Evolutionary conservation across 2,329 filamentous ascomycete species (phyloP).

Genomic region (Arthrinium puccinioides): DNA sequence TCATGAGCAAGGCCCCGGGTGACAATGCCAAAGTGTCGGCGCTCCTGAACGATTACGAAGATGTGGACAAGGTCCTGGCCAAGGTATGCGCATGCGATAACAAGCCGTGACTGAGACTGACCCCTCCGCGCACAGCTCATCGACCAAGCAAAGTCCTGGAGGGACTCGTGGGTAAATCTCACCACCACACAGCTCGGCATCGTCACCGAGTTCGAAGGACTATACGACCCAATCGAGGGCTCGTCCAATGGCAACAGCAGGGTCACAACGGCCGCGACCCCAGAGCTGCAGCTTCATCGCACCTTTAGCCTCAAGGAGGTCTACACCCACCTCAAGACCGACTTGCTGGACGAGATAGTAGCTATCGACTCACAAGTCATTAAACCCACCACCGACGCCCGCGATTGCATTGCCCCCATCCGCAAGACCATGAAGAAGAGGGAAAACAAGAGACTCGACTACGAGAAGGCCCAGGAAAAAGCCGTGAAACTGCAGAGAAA

Average conservation of each 20-base stretch:
- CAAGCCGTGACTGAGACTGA: neutral
- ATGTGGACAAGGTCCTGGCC: slow-evolving; percentile 67
- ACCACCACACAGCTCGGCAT: slow-evolving; percentile 61
- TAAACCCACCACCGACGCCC: slow-evolving; percentile 61
- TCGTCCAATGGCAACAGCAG: slow-evolving; percentile 50
- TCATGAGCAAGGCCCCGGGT: slow-evolving; percentile 59
- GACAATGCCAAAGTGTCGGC: slow-evolving; percentile 71
- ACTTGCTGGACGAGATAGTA: slow-evolving; percentile 63
- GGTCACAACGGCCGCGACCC: slow-evolving; percentile 52
- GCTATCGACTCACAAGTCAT: slow-evolving; percentile 66
- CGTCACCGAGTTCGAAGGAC: slow-evolving; percentile 58
- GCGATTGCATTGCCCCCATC: slow-evolving; percentile 61
- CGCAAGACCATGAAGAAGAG: slow-evolving; percentile 81
- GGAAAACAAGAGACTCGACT: slow-evolving; percentile 76
- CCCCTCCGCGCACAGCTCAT: slow-evolving; percentile 49
- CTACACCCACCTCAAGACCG: slow-evolving; percentile 63
- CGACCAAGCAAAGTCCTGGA: slow-evolving; percentile 68
- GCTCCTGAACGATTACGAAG: slow-evolving; percentile 72
- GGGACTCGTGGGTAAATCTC: slow-evolving; percentile 70
- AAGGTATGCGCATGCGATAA: slow-evolving; percentile 51
- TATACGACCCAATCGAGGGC: slow-evolving; percentile 72
- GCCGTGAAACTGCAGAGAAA: slow-evolving; percentile 66
- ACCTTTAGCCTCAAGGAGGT: slow-evolving; percentile 57
- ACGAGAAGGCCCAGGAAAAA: slow-evolving; percentile 67
- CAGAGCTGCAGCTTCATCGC: slow-evolving; percentile 54